phyloP scores from a whole-genome alignment of 805 yeast genomes.

The Candida germanica region DNA sequence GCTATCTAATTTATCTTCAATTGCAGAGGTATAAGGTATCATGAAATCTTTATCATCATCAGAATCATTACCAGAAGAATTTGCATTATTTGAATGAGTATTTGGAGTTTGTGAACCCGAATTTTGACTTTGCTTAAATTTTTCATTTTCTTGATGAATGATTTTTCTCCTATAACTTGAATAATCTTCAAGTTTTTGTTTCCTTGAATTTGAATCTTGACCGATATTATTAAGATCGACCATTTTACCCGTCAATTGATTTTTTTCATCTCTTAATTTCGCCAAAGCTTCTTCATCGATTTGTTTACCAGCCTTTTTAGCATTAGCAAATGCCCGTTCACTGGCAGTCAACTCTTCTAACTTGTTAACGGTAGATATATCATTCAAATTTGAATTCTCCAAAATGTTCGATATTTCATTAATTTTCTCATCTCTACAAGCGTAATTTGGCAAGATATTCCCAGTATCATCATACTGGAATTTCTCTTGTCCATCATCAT shows the following conservation, averaged over 20 bases:
- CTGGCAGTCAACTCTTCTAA: conserved; percentile 56
- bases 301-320: conserved; percentile 40
- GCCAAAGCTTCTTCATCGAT: conserved; percentile 33
- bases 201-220: conserved; percentile 48
- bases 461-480: conserved; percentile 63
- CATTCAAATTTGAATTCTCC: conserved; percentile 41
- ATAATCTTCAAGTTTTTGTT: conserved; percentile 53
- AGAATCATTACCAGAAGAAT: conserved; percentile 9
- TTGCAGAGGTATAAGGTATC: conserved; percentile 68
- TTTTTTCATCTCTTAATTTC: conserved; percentile 34
- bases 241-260: conserved; percentile 36
- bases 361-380: conserved; percentile 46
- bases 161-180: conserved; percentile 57
- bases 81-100: conserved; percentile 15
- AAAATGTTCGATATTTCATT: conserved; percentile 33
- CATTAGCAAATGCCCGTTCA: conserved; percentile 59
- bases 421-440: conserved; percentile 42
- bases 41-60: conserved; percentile 28
- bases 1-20: conserved; percentile 61
- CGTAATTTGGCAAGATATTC: conserved; percentile 54
- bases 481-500: conserved; percentile 53
- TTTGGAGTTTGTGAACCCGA: conserved; percentile 8
- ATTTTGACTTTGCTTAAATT: conserved; percentile 6
- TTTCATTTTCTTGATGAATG: conserved; percentile 54
- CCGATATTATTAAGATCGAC: conserved; percentile 43